A percentile compares a stretch with the other conserved stretches of the same genome.
These are phyloP conservation scores for Wickerhamomyces subpelliculosus DNA, from an alignment of 805 yeast species.

Conservation along the genomic window DNA sequence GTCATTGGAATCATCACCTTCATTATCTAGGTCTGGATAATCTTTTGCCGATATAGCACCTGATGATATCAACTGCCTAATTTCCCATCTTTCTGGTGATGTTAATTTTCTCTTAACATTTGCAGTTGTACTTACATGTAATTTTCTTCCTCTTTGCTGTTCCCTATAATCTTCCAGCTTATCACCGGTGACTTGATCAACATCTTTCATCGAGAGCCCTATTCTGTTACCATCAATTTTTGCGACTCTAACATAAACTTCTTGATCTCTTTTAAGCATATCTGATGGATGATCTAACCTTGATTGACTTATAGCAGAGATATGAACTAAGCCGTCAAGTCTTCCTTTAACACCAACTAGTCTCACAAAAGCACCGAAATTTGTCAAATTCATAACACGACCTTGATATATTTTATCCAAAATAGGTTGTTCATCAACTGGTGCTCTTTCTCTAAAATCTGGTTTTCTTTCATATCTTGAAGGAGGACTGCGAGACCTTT, in stretches of 20 bases:
- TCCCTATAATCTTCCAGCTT: conserved; percentile 6
- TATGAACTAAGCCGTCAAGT: conserved; percentile 66
- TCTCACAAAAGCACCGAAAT: conserved; percentile 75
- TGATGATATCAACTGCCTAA: conserved; percentile 72
- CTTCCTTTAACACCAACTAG: conserved; percentile 32
- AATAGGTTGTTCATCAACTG: conserved; percentile 25
- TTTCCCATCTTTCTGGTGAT: conserved; percentile 89
- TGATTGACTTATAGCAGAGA: conserved; percentile 54
- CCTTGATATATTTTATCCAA: conserved; percentile 54
- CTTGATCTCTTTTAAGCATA: conserved; percentile 46
- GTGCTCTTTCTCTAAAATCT: conserved; percentile 10
- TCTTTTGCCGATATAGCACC: conserved; percentile 66
- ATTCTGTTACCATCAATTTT: conserved; percentile 42
- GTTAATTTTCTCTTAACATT: conserved; percentile 43
- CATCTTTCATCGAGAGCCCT: conserved; percentile 59
- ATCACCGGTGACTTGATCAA: conserved; percentile 66
- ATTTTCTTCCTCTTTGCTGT: conserved; percentile 9
- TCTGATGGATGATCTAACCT: conserved; percentile 56
- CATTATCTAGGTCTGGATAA: conserved; percentile 55
- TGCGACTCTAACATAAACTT: conserved; percentile 56
- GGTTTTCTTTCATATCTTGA: conserved; percentile 1
- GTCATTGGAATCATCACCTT: conserved; percentile 21
- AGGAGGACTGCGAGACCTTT: conserved; percentile 9
- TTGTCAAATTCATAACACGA: conserved; percentile 46
- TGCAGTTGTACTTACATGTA: conserved; percentile 7